These are phyloP conservation scores for Cucurbita pepo DNA, from an alignment of 306 rosid species.

Conservation along the genomic window DNA sequence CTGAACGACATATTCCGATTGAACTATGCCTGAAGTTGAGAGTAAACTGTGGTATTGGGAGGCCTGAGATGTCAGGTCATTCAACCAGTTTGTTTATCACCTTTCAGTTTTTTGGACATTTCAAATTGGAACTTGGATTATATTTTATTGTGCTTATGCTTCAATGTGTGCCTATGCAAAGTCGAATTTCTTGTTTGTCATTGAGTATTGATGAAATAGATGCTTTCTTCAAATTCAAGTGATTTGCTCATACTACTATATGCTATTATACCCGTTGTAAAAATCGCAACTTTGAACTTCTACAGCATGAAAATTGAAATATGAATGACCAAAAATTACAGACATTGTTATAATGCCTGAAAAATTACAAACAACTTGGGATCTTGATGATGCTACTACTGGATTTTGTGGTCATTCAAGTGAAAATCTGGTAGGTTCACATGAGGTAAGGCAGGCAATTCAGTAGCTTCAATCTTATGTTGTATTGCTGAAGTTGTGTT, in stretches of 20 bases:
- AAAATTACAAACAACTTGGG: background rate
- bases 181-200: background rate
- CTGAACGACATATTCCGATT: constrained; percentile 84
- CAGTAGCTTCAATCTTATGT: constrained; percentile 5
- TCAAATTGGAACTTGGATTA: background rate
- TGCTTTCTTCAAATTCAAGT: background rate
- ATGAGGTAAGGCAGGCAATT: constrained; percentile 27
- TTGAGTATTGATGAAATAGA: constrained; percentile 1
- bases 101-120: constrained; percentile 3
- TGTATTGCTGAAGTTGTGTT: constrained; percentile 5
- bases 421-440: background rate
- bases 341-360: background rate
- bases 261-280: background rate
- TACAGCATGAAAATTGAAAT: background rate
- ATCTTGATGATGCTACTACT: background rate
- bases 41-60: background rate
- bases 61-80: background rate
- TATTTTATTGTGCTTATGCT: background rate
- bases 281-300: background rate
- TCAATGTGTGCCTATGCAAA: constrained; percentile 2
- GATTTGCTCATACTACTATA: background rate
- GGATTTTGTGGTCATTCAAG: background rate
- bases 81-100: background rate
- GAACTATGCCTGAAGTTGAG: constrained; percentile 68
- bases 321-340: background rate